These are phyloP conservation scores for Entomortierella lignicola DNA, from an alignment of 192 early-diverging fungal species.

Conservation along the genomic window DNA sequence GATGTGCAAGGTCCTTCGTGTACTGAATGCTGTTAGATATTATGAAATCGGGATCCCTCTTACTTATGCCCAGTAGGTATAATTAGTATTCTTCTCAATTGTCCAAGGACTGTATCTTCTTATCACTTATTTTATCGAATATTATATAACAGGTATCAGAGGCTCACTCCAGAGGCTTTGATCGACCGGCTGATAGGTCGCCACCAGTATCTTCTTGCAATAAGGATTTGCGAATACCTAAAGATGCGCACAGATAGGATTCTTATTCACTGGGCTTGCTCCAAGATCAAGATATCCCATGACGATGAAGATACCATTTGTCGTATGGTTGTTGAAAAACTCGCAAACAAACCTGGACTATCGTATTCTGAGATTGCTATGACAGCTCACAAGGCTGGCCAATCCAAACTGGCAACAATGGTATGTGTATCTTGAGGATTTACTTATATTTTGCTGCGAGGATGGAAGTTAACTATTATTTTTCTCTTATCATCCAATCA, in stretches of 20 bases:
- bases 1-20: conserved; percentile 86
- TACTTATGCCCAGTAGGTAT: conserved; percentile 83
- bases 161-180: conserved; percentile 83
- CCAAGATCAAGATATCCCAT: conserved; percentile 87
- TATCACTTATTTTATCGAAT: not conserved
- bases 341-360: conserved; percentile 75
- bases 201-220: conserved; percentile 86
- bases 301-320: conserved; percentile 92
- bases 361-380: conserved; percentile 95
- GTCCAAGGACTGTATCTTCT: no score
- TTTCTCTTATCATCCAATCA: conserved; percentile 11
- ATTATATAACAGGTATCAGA: conserved; percentile 67
- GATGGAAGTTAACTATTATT: no score
- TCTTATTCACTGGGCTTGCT: conserved; percentile 96
- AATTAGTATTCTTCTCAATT: no score
- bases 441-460: not conserved
- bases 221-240: conserved; percentile 86
- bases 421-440: conserved; percentile 48
- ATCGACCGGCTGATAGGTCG: conserved; percentile 87
- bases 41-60: conserved; percentile 91
- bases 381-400: conserved; percentile 87
- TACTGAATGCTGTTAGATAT: conserved; percentile 90
- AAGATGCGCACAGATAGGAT: conserved; percentile 83
- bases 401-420: conserved; percentile 85
- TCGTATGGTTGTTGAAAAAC: conserved; percentile 80